Base-by-base conservation (phyloP, 768 basidiomycete genomes). In the Phylloporus rhodoxanthus region DNA sequence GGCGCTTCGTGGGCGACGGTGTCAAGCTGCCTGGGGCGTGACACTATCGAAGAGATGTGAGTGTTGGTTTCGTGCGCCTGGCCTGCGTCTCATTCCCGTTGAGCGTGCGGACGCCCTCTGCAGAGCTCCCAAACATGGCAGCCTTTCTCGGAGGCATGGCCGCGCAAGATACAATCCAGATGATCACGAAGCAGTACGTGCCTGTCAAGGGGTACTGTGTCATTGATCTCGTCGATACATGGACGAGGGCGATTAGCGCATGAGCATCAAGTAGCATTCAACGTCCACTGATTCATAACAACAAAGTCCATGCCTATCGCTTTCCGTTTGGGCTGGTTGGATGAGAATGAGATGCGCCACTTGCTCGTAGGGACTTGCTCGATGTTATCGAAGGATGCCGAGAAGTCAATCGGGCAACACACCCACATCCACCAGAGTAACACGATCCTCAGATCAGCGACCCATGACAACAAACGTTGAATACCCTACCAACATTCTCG, bases 151-250 rank as follows among this genome's bases (percentile, higher is more conserved):
- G 96, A 1, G 96, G 96, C 2, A 68, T 98, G 32, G 85, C 96
- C 19, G 93, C 94, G 21, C 96, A 99, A 59, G 96, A 99, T 64
- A 83, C 84, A 6, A 98, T 98, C 76, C 98, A 99, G 77, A 77
- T 98, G 70, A 85, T 95, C 60, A 99, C 95, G 50, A 84, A 82
- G 60, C 96, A 99, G 68, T 99, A 99, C 64, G 78, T 94, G 13
- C 94, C 96, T 8, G 78, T 95, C 54, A 81, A 85, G 53, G 89
- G 91, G 13, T 85, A 85, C 56, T 89, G 87, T 58, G 75, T 91
- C 20, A 72, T 95, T 42, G 93, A 98, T 69, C 76, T 96, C 53
- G 75, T 91, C 25, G 86, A 86, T 45, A 82, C 81, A 17, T 85
- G 81, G 82, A 88, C 87, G 5, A 85, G 84, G 13, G 57, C 71